Percentiles rank a stretch among this genome's conserved stretches.
Conservation (phyloP, 2,329 filamentous ascomycete species). For the Nigrograna mackinnonii region DNA sequence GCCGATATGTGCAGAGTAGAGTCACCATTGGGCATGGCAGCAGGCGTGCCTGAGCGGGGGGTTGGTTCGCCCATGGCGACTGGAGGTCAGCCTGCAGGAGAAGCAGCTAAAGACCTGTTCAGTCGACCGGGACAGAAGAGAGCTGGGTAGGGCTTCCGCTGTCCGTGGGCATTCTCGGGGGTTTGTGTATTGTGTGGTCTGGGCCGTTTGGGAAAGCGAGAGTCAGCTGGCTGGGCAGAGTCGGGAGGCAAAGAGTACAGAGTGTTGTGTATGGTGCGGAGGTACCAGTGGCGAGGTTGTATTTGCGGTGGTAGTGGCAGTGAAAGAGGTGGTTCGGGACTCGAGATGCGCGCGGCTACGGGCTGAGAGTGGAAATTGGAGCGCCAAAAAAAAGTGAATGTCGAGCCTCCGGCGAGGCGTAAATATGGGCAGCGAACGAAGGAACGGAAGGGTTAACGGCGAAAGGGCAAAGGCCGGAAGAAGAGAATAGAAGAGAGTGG, state of each 20-base stretch:
- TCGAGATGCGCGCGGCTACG: no score
- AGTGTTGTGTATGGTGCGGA: neutral
- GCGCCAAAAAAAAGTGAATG: no score
- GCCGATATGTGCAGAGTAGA: constrained; percentile 12
- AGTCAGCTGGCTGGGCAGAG: no score
- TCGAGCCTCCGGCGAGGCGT: no score
- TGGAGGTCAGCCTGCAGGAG: constrained; percentile 2
- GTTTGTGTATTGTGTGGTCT: no score
- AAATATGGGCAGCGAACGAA: no score
- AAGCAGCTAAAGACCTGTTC: constrained; percentile 17
- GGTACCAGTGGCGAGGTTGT: neutral
- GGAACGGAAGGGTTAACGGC: no score
- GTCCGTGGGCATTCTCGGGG: constrained; percentile 32
- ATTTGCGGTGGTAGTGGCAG: neutral
- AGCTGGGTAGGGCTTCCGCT: constrained; percentile 18
- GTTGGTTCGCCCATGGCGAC: constrained; percentile 32
- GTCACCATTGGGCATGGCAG: constrained; percentile 11
- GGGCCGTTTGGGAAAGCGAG: no score
- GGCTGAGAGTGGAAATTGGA: no score
- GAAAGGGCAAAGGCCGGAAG: no score
- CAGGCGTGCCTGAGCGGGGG: constrained; percentile 18
- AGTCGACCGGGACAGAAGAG: constrained; percentile 29
- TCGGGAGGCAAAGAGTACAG: neutral
- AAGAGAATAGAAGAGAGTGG: no score
- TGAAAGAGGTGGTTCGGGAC: neutral